Evolutionary conservation across 228 moss, liverwort and hornwort genomes (phyloP), one percentile per base, ranked within the genome.

Genomic region (Sphagnum magellanicum): DNA sequence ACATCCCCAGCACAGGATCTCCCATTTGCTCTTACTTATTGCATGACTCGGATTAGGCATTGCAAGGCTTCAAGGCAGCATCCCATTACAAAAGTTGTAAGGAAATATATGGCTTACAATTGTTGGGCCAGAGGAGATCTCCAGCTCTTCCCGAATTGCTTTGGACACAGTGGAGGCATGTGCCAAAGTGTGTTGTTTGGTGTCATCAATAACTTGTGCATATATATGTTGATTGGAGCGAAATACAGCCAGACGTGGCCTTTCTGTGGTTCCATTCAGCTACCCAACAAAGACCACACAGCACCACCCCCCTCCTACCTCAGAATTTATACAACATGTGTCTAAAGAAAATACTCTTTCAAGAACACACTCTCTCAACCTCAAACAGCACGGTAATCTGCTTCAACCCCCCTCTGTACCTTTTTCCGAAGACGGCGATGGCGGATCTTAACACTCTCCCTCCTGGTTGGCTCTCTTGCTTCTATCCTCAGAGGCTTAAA

Each of bases 191-290:
- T 79, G 82, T 52, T 91, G 87, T 75, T 87, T 89, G 0, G 89
- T 78, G 71, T 94, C 91, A 66, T 94, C 91, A 67, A 94, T 94
- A 65, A 91, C 91, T 77, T 94, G 93, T 9, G 89, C 93, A 55
- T 94, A 94, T 46, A 94, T 63, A 68, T 94, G 93, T 50, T 94
- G 87, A 76, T 91, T 94, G 13, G 93, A 91, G 50, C 91, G 89
- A 69, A 89, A 94, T 10, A 94, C 85, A n/a, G 91, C 87, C 72
- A 94, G 79, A 15, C 91, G 89, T 62, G 93, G 93, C 81, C 93
- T 90, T 73, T 94, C 93, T 4, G 89, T 75, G 10, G 91, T 94
- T 49, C 93, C 93, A 73, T 83, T 91, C 67, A 94, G 79, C 93
- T 94, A 74, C 64, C 53, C 55, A 55, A 8, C 8, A 55, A 55